These are phyloP conservation scores for Aureobasidium sp. DNA, from an alignment of 2,329 filamentous ascomycete genomes.

Conservation along the genomic window DNA sequence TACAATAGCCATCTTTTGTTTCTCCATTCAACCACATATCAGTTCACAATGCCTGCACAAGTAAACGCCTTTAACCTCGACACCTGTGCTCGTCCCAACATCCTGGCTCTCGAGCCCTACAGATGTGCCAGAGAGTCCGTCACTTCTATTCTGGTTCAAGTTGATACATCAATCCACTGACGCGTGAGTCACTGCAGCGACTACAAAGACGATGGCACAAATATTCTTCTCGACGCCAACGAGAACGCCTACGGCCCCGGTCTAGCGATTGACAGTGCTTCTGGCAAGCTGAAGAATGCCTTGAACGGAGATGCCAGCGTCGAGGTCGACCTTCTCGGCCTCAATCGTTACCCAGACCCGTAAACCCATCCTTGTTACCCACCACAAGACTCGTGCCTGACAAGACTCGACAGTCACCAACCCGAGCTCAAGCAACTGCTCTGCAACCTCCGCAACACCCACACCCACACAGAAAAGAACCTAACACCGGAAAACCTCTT, in stretches of 20 bases:
- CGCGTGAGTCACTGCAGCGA: slow-evolving; percentile 45
- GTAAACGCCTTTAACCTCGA: slow-evolving; percentile 39
- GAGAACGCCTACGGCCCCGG: slow-evolving; percentile 94
- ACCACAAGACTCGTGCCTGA: slow-evolving; percentile 4
- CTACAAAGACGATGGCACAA: slow-evolving; percentile 97
- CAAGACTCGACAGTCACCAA: slow-evolving; percentile 58
- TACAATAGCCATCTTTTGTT: neutral
- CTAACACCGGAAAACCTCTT: slow-evolving; percentile 81
- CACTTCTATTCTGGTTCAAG: neutral
- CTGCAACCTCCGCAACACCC: slow-evolving; percentile 79
- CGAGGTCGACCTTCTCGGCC: slow-evolving; percentile 66
- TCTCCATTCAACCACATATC: neutral
- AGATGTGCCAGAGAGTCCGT: slow-evolving; percentile 49
- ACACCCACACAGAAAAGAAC: slow-evolving; percentile 65
- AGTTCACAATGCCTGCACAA: neutral
- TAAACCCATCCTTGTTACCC: slow-evolving; percentile 24
- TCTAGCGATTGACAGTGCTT: slow-evolving; percentile 45
- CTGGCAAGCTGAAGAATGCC: slow-evolving; percentile 43
- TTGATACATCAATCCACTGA: neutral
- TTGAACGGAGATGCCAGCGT: slow-evolving; percentile 42
- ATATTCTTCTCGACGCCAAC: slow-evolving; percentile 93
- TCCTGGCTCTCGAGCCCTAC: slow-evolving; percentile 47
- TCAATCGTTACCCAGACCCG: slow-evolving; percentile 94
- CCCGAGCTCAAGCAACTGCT: slow-evolving; percentile 75
- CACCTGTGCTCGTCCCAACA: slow-evolving; percentile 47